These are phyloP conservation scores for Gloeophyllum trabeum DNA, from an alignment of 768 basidiomycete genomes.

Conservation along the genomic window DNA sequence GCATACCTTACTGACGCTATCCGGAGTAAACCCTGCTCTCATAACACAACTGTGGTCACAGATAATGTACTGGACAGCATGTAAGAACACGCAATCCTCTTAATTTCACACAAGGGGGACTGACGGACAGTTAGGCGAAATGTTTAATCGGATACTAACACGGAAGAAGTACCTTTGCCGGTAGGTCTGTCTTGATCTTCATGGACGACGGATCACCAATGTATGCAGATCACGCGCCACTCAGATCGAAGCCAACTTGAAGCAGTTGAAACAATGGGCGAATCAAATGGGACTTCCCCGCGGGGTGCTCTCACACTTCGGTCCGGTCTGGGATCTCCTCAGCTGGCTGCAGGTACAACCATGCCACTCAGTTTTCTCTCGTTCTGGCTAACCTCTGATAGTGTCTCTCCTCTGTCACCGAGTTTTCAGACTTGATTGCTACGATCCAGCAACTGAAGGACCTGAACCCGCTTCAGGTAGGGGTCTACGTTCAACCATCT, in stretches of 20 bases:
- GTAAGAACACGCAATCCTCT: constrained; percentile 37
- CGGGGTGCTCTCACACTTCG: constrained; percentile 72
- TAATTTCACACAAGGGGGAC: constrained; percentile 8
- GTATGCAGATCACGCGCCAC: background rate
- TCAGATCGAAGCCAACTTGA: constrained; percentile 76
- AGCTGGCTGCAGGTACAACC: constrained; percentile 70
- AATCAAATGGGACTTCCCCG: constrained; percentile 68
- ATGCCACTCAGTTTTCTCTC: background rate
- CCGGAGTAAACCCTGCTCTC: constrained; percentile 84
- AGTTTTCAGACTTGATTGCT: constrained; percentile 81
- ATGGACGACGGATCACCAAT: background rate
- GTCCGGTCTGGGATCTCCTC: constrained; percentile 73
- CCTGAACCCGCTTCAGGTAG: constrained; percentile 87
- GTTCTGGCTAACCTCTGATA: constrained; percentile 16
- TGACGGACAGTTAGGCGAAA: constrained; percentile 43
- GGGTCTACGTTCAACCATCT: background rate
- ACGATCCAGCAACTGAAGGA: constrained; percentile 81
- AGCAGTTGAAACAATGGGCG: constrained; percentile 96
- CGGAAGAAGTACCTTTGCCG: constrained; percentile 93
- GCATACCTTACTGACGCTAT: constrained; percentile 71
- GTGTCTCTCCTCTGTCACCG: constrained; percentile 78
- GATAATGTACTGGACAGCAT: constrained; percentile 96
- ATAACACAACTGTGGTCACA: constrained; percentile 92
- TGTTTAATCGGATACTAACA: constrained; percentile 78
- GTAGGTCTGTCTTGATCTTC: constrained; percentile 30